A percentile compares a stretch with the other conserved stretches of the same genome.
Evolutionary conservation across 108 stramenopile species (phyloP).

Genomic region (Cyclostephanos tholiformis): DNA sequence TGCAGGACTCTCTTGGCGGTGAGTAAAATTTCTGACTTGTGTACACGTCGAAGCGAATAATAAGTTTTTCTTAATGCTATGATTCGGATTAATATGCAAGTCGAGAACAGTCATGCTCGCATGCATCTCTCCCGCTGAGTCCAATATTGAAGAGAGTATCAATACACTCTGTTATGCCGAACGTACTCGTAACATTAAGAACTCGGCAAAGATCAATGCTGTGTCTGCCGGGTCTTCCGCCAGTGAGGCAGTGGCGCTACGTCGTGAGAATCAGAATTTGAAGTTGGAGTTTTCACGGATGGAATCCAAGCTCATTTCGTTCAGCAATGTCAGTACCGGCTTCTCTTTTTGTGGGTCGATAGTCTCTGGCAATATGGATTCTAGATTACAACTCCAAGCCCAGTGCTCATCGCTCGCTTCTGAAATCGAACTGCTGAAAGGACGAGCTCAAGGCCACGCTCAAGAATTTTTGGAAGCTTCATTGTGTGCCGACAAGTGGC

Average conservation of each 20-base stretch:
- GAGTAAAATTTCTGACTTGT: not conserved
- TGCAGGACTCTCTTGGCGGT: constrained; percentile 6
- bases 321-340: not conserved
- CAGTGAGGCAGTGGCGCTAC: constrained; percentile 69
- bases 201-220: constrained; percentile 82
- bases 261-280: constrained; percentile 74
- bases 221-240: constrained; percentile 62
- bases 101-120: constrained; percentile 79
- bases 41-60: too few species aligned
- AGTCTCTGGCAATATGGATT: constrained; percentile 26
- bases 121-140: constrained; percentile 75
- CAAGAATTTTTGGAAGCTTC: constrained; percentile 57
- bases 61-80: too few species aligned
- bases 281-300: constrained; percentile 58
- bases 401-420: constrained; percentile 50
- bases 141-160: constrained; percentile 82
- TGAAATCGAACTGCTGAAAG: constrained; percentile 47
- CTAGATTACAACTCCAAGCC: constrained; percentile 40
- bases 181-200: constrained; percentile 85
- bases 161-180: constrained; percentile 92
- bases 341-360: not conserved
- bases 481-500: constrained; percentile 59
- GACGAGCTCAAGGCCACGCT: constrained; percentile 17
- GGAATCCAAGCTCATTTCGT: constrained; percentile 31
- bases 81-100: constrained; percentile 66